Evolutionary conservation across 2,329 filamentous ascomycete genomes (phyloP), one percentile per base, ranked within the genome.

Genomic region (Neospermospora avenae): DNA sequence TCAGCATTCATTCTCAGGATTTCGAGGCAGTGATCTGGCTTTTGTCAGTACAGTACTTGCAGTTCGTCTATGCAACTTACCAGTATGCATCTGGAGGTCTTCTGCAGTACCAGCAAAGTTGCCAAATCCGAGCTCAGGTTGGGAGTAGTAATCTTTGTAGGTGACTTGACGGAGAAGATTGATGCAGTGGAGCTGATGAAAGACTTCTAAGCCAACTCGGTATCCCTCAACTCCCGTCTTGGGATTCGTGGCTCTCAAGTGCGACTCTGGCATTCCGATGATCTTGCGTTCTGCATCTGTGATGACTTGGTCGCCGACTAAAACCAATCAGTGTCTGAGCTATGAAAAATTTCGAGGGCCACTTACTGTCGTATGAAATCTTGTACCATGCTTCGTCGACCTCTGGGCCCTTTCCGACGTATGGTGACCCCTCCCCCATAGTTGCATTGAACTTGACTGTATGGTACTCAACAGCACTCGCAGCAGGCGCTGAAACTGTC

Each of bases 291-390:
- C 82, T 5, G 77, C 74, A 22, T 77, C 74, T 0, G 79, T 79
- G 55, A 87, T 81, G 78, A 84, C 84, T 66, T 83, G 82, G 68
- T 86, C 83, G 39, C 83, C 83, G 25, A 86, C 82, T 83, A 57
- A 57, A 24, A 24, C 16, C 3, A 48, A 22, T 60, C 48, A 64
- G 45, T 48, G 41, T 18, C 11, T 10, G 20, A 16, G 14, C 39
- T 16, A 3, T 28, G 4, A 31, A 42, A 10, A 1, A 25, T 44
- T 60, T 61, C 34, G 24, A 11, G 58, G 16, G 39, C 22, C 37
- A 45, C 60, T 61, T 72, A 77, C 75, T 66, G 60, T 77, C 75
- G 63, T 79, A 79, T 11, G 80, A 81, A 41, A 84, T 77, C 18
- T 78, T 77, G 52, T 82, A 76, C 84, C 84, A 86, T 5, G 80